Evolutionary conservation across 306 rosid species (phyloP).

Genomic region (Abrus precatorius): DNA sequence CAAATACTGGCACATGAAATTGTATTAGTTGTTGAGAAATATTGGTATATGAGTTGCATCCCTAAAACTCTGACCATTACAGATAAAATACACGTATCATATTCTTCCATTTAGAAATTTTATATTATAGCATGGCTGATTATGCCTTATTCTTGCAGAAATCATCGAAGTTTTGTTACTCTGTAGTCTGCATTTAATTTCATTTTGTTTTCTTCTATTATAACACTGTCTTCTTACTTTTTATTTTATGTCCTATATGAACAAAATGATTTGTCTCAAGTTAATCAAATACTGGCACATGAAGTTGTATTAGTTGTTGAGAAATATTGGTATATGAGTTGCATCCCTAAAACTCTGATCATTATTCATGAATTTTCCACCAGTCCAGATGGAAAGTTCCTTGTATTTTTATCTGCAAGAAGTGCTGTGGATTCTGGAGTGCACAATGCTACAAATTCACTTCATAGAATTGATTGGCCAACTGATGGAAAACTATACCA

Average conservation of each 20-base stretch:
- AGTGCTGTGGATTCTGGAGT: conserved; percentile 86
- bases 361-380: conserved; percentile 39
- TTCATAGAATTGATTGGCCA: conserved; percentile 91
- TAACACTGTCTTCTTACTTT: not conserved
- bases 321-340: conserved; percentile 19
- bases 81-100: not conserved
- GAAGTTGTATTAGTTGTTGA: conserved; percentile 14
- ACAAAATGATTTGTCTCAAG: not conserved
- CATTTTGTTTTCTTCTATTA: conserved; percentile 8
- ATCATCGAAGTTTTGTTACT: not conserved
- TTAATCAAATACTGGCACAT: conserved; percentile 10
- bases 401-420: conserved; percentile 79
- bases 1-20: conserved; percentile 18
- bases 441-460: conserved; percentile 82
- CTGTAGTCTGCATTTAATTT: not conserved
- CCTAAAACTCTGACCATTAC: conserved; percentile 25
- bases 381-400: conserved; percentile 88
- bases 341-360: conserved; percentile 29
- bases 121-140: conserved; percentile 4
- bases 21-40: conserved; percentile 3
- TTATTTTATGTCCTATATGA: conserved; percentile 1
- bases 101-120: not conserved
- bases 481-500: conserved; percentile 55
- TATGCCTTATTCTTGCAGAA: conserved; percentile 2
- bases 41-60: conserved; percentile 4